Percentiles rank a stretch among this genome's conserved stretches.
phyloP scores from a whole-genome alignment of 768 basidiomycete genomes.

The Cyathus striatus region DNA sequence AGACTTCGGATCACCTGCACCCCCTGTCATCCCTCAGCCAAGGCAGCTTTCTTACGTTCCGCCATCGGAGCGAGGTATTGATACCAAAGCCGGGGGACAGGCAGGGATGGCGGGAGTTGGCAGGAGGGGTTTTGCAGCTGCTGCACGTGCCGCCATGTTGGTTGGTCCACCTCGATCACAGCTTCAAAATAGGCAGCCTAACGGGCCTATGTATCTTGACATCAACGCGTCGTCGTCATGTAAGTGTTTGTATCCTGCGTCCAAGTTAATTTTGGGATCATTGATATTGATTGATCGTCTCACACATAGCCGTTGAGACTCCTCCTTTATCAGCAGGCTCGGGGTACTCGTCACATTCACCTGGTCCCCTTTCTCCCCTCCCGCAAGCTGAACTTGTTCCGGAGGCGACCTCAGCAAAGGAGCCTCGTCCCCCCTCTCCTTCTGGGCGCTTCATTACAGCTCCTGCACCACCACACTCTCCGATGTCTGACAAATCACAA shows the following conservation, averaged over 20 bases:
- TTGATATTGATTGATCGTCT: not conserved
- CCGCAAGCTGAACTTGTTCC: conserved; percentile 24
- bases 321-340: conserved; percentile 46
- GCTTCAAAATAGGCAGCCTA: not conserved
- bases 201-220: conserved; percentile 38
- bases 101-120: conserved; percentile 93
- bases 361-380: conserved; percentile 34
- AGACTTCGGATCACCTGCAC: not conserved
- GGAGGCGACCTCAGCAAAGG: conserved; percentile 8
- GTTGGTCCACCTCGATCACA: conserved; percentile 8
- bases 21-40: conserved; percentile 1
- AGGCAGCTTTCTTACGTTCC: conserved; percentile 13
- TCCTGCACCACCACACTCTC: conserved; percentile 4
- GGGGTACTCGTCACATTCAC: conserved; percentile 39
- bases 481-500: not conserved
- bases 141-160: conserved; percentile 48
- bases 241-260: conserved; percentile 20
- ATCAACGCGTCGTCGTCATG: conserved; percentile 36
- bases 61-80: conserved; percentile 33
- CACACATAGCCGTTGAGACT: conserved; percentile 24
- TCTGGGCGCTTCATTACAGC: conserved; percentile 10
- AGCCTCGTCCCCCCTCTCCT: conserved; percentile 19
- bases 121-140: conserved; percentile 77
- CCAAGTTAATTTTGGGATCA: no score
- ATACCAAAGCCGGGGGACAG: conserved; percentile 70